Percentiles rank a stretch among this genome's conserved stretches.
These are phyloP conservation scores for Colletotrichum theobromicola DNA, from an alignment of 2,329 filamentous ascomycete genomes.

Conservation along the genomic window DNA sequence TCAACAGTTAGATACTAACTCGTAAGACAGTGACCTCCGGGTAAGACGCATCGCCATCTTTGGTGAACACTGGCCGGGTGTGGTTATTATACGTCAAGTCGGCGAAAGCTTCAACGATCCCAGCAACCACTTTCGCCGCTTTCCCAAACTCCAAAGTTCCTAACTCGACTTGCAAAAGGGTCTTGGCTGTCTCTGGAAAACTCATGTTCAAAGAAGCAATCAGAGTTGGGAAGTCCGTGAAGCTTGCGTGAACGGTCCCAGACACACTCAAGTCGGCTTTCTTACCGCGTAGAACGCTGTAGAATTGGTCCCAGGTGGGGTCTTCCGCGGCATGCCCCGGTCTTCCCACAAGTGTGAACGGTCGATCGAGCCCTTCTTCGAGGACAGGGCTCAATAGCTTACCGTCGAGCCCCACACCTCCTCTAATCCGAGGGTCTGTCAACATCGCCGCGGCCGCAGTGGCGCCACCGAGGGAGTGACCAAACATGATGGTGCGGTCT, in stretches of 20 bases:
- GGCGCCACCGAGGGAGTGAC: constrained; percentile 45
- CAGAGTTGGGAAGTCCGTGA: constrained; percentile 34
- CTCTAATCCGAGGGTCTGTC: constrained; percentile 35
- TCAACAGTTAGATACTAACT: not conserved
- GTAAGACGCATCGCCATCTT: not conserved
- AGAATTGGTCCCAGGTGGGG: constrained; percentile 35
- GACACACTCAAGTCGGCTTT: constrained; percentile 28
- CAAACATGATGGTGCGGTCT: constrained; percentile 36
- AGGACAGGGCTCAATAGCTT: constrained; percentile 33
- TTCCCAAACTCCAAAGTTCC: constrained; percentile 11
- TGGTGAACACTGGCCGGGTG: not conserved
- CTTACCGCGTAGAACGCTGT: constrained; percentile 27
- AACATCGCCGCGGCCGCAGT: constrained; percentile 36
- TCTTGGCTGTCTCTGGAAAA: constrained; percentile 19
- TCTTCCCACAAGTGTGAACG: constrained; percentile 36
- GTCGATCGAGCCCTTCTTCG: constrained; percentile 28
- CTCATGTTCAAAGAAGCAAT: constrained; percentile 25
- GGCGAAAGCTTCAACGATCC: not conserved
- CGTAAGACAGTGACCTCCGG: not conserved
- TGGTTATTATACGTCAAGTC: not conserved
- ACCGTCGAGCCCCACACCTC: constrained; percentile 48
- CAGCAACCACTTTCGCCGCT: not conserved
- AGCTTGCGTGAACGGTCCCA: constrained; percentile 34
- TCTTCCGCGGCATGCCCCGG: constrained; percentile 33
- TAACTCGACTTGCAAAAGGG: constrained; percentile 14